Percentiles rank a stretch among this genome's conserved stretches.
phyloP scores from a whole-genome alignment of 1,284 basidiomycete genomes.

The Puccinia novopanici region DNA sequence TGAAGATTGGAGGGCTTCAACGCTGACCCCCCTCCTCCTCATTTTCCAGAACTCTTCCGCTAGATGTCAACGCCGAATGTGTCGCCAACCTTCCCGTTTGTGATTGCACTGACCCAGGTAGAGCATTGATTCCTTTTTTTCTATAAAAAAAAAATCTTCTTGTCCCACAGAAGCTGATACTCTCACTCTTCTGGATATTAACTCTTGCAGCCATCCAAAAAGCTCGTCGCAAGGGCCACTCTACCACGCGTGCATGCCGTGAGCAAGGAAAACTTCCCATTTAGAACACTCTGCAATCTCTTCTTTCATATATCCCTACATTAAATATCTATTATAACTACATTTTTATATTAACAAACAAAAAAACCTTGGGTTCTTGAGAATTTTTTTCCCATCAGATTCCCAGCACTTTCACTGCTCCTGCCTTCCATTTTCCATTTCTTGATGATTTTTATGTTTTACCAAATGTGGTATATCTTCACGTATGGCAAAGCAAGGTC shows the following conservation, averaged over 20 bases:
- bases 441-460: background rate
- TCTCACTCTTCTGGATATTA: background rate
- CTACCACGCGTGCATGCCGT: conserved; percentile 45
- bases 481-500: too few species aligned
- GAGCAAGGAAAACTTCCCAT: conserved; percentile 49
- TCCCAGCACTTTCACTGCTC: background rate
- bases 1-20: background rate
- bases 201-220: conserved; percentile 11
- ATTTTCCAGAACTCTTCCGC: conserved; percentile 27
- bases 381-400: background rate
- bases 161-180: too few species aligned
- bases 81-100: conserved; percentile 49
- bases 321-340: background rate
- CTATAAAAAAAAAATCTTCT: background rate
- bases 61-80: conserved; percentile 43
- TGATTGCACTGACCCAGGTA: conserved; percentile 48
- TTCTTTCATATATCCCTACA: background rate
- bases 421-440: background rate
- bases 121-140: background rate
- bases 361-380: background rate
- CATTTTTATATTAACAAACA: background rate
- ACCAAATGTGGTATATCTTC: too few species aligned
- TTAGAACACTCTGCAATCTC: background rate
- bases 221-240: conserved; percentile 34
- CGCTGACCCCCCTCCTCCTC: background rate